Base-by-base conservation (phyloP, 352 stramenopile genomes). In the Pythium folliculosum region DNA sequence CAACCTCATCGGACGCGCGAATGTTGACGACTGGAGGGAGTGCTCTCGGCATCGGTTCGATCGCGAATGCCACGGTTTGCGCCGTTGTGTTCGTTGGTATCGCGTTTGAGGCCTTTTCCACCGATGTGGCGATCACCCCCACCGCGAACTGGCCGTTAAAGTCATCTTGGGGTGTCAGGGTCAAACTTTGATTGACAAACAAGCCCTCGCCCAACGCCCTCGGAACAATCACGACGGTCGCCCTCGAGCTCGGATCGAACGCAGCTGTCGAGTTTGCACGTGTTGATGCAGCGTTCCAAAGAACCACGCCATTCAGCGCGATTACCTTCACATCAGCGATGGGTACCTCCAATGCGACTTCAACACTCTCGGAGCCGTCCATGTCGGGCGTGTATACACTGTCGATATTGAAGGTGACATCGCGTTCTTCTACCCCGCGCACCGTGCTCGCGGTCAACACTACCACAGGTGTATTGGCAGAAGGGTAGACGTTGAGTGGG, bases 21-120 rank as follows among this genome's bases (percentile, higher is more conserved):
- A 61, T 14, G 17, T 56, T 37, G 17, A 65, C 25, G 8, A 21
- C 9, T 19, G 65, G 65, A 16, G 25, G 3, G 10, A 57, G n/a
- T 13, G 65, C 65, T 8, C 57, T 58, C 9, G 57, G 50, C 65
- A 71, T 71, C 23, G 65, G 49, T 21, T 62, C 57, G 16, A 71
- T 51, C 3, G 16, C 14, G 16, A 63, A 12, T 13, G 3, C n/a
- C 30, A 66, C 19, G 2, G 22, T n/a, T 45, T 54, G 52, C 7
- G 19, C 59, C 0, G 55, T 44, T 17, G 10, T 58, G 22, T 55
- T 63, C 1, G 50, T 53, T 10, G 27, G 52, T 17, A 57, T 22
- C 0, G 40, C n/a, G 0, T 6, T 5, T 5, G 43, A 45, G 9
- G 35, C 45, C 44, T 32, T 66, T 14, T 71, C 65, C 5, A 62